Conservation (phyloP, 2,329 filamentous ascomycete species). For the Fusarium mexicanum region DNA sequence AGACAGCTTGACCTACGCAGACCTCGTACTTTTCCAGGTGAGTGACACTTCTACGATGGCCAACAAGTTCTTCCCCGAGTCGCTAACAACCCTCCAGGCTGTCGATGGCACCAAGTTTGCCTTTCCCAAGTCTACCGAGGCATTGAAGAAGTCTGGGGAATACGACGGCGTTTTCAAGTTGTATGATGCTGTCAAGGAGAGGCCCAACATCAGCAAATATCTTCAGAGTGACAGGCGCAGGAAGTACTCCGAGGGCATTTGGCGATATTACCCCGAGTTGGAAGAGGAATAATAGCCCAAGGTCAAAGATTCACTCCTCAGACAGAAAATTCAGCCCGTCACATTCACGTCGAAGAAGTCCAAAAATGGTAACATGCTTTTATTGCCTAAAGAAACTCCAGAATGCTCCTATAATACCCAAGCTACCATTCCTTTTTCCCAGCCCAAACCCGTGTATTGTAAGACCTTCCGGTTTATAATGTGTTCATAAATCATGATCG, state of each 20-base stretch:
- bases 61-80: conserved; percentile 46
- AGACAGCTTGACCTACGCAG: conserved; percentile 73
- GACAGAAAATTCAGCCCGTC: background rate
- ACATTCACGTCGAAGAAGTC: background rate
- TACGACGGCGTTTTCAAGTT: conserved; percentile 71
- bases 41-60: conserved; percentile 8
- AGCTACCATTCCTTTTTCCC: background rate
- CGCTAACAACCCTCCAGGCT: background rate
- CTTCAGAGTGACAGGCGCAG: conserved; percentile 71
- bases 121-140: conserved; percentile 73
- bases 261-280: conserved; percentile 77
- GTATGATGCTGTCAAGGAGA: conserved; percentile 69
- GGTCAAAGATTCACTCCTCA: background rate
- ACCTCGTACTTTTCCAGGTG: conserved; percentile 78
- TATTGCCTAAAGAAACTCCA: background rate
- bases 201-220: conserved; percentile 74
- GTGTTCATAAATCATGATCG: conserved; percentile 2
- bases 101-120: conserved; percentile 70
- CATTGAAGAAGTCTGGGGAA: conserved; percentile 63
- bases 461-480: background rate
- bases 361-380: background rate
- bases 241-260: conserved; percentile 73
- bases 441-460: background rate
- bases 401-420: background rate
- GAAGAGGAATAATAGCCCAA: conserved; percentile 57